A percentile compares a stretch with the other conserved stretches of the same genome.
These are phyloP conservation scores for Hyaloscypha hepaticicola DNA, from an alignment of 495 filamentous ascomycete genomes.

Conservation along the genomic window DNA sequence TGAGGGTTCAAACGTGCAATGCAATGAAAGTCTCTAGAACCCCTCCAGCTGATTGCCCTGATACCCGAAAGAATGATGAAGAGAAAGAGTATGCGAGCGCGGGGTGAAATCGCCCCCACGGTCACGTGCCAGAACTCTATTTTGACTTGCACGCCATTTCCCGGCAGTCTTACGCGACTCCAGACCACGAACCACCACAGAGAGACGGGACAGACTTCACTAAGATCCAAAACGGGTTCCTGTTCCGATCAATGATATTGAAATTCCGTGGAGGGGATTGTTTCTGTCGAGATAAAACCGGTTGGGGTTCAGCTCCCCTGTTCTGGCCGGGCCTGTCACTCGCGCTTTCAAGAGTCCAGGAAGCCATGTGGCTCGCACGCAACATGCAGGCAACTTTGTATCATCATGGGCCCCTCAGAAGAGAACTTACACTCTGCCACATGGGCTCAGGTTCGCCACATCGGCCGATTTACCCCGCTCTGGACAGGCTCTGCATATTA, in stretches of 20 bases:
- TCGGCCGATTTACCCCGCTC: background rate
- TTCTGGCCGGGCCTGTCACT: background rate
- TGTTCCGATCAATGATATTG: background rate
- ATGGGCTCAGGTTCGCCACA: background rate
- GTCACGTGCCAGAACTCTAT: background rate
- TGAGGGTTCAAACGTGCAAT: too few species aligned
- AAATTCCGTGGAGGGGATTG: background rate
- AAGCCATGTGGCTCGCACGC: conserved; percentile 4
- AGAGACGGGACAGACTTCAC: background rate
- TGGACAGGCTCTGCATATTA: background rate
- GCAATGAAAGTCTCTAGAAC: too few species aligned
- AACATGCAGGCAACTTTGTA: conserved; percentile 7
- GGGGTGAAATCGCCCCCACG: background rate
- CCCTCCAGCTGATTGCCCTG: too few species aligned
- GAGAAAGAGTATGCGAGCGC: background rate
- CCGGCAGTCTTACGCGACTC: background rate
- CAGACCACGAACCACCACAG: background rate
- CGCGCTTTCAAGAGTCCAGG: background rate
- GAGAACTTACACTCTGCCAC: background rate
- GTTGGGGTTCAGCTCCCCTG: background rate
- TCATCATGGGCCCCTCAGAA: background rate
- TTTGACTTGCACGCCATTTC: background rate
- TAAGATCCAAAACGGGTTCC: background rate
- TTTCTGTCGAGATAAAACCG: background rate
- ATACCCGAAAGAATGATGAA: background rate